Conservation (phyloP, 805 yeast genomes). For the Hanseniaspora lachancei region DNA sequence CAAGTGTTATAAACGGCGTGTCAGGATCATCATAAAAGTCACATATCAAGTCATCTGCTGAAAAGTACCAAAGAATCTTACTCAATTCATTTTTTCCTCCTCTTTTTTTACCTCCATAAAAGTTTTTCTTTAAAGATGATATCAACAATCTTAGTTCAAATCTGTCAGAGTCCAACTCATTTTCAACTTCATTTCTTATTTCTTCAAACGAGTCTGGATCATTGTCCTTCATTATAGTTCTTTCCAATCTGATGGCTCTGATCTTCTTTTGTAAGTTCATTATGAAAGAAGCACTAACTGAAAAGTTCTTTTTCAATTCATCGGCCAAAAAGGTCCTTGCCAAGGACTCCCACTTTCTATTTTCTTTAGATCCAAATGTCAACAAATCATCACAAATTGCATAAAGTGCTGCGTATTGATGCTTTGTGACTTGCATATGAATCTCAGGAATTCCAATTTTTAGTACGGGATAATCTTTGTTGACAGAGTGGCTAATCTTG, state of each 20-base stretch:
- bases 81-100: constrained; percentile 16
- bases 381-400: constrained; percentile 36
- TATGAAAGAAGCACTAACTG: constrained; percentile 32
- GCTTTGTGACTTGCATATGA: constrained; percentile 40
- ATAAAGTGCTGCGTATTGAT: constrained; percentile 43
- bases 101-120: constrained; percentile 21
- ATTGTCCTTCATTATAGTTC: constrained; percentile 31
- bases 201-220: constrained; percentile 27
- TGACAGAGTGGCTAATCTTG: constrained; percentile 19
- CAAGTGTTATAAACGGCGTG: constrained; percentile 40
- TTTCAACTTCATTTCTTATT: constrained; percentile 29
- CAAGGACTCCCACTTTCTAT: constrained; percentile 34
- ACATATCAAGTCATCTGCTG: constrained; percentile 46
- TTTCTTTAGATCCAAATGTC: constrained; percentile 27
- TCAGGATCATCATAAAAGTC: constrained; percentile 39
- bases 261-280: constrained; percentile 37
- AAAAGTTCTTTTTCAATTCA: constrained; percentile 32
- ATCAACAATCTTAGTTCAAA: constrained; percentile 33
- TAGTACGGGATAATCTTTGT: constrained; percentile 24
- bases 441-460: constrained; percentile 34
- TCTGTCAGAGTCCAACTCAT: constrained; percentile 26
- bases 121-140: constrained; percentile 31
- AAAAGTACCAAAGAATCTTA: constrained; percentile 35
- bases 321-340: constrained; percentile 43
- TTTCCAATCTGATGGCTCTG: constrained; percentile 31